These are phyloP conservation scores for Galeopsis tetrahit DNA, from an alignment of 257 asterid species.

Conservation along the genomic window DNA sequence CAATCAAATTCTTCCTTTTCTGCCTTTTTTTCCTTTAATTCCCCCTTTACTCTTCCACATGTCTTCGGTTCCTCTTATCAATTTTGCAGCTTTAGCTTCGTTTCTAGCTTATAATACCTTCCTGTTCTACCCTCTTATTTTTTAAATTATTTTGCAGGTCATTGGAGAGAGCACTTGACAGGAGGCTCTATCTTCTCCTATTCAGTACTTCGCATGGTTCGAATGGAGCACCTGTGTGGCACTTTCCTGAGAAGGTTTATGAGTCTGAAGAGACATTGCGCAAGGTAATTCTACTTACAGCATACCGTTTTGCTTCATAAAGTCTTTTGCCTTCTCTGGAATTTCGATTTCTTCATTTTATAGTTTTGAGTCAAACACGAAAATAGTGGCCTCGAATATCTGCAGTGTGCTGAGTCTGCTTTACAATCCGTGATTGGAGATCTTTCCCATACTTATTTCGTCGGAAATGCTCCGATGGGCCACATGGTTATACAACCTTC, in stretches of 20 bases:
- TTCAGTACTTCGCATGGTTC: slow-evolving; percentile 61
- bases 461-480: slow-evolving; percentile 96
- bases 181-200: slow-evolving; percentile 88
- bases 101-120: background rate
- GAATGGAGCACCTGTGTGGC: slow-evolving; percentile 73
- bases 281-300: slow-evolving; percentile 50
- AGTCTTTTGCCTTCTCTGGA: background rate
- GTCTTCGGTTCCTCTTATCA: background rate
- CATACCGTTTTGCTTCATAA: slow-evolving; percentile 4
- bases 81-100: background rate
- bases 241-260: slow-evolving; percentile 85
- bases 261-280: slow-evolving; percentile 81
- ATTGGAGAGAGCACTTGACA: slow-evolving; percentile 84
- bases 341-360: slow-evolving; percentile 27
- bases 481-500: slow-evolving; percentile 53
- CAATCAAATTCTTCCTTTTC: background rate
- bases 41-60: background rate
- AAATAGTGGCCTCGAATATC: slow-evolving; percentile 23
- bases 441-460: slow-evolving; percentile 76
- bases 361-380: slow-evolving; percentile 19
- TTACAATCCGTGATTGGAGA: slow-evolving; percentile 80
- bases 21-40: background rate
- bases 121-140: no score
- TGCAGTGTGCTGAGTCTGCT: slow-evolving; percentile 96
- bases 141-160: slow-evolving; percentile 50